Percentiles rank a stretch among this genome's conserved stretches.
Evolutionary conservation across 225 moss, liverwort and hornwort genomes (phyloP).

Genomic region (Lunularia cruciata): DNA sequence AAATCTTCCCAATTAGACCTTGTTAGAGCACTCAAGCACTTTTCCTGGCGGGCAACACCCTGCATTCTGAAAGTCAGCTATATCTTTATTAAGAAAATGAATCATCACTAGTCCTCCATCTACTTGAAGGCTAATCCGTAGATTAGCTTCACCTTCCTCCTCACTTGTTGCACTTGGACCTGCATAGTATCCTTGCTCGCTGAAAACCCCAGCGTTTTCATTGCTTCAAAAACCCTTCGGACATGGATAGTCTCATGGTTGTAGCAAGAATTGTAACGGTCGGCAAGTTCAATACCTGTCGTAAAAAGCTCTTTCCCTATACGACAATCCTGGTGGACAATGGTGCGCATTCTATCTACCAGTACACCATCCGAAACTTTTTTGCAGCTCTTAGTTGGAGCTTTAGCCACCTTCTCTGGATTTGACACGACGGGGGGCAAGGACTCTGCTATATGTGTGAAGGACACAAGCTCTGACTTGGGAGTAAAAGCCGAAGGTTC

Average conservation of each 20-base stretch:
- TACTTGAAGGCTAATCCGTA: constrained; percentile 54
- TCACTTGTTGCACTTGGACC: constrained; percentile 52
- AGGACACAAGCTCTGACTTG: constrained; percentile 36
- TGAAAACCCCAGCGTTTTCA: constrained; percentile 52
- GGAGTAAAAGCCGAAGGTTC: constrained; percentile 35
- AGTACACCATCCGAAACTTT: constrained; percentile 50
- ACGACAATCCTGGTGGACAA: constrained; percentile 53
- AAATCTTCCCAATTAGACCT: background rate
- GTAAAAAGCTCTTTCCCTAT: constrained; percentile 56
- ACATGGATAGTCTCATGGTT: constrained; percentile 53
- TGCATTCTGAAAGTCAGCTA: constrained; percentile 20
- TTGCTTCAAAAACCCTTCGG: constrained; percentile 56
- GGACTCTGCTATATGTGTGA: constrained; percentile 40
- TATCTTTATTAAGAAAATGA: constrained; percentile 53
- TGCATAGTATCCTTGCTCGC: constrained; percentile 57
- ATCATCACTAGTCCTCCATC: constrained; percentile 36
- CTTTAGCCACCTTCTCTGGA: constrained; percentile 31
- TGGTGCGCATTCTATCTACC: constrained; percentile 55
- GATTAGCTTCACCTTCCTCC: constrained; percentile 58
- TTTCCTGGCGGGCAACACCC: constrained; percentile 5
- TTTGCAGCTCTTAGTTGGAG: constrained; percentile 50
- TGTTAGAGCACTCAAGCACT: constrained; percentile 16
- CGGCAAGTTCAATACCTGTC: constrained; percentile 54
- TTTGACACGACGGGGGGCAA: constrained; percentile 21
- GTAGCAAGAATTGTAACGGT: constrained; percentile 54